Evolutionary conservation across 768 basidiomycete species (phyloP).

Genomic region (Phanerochaete sordida): DNA sequence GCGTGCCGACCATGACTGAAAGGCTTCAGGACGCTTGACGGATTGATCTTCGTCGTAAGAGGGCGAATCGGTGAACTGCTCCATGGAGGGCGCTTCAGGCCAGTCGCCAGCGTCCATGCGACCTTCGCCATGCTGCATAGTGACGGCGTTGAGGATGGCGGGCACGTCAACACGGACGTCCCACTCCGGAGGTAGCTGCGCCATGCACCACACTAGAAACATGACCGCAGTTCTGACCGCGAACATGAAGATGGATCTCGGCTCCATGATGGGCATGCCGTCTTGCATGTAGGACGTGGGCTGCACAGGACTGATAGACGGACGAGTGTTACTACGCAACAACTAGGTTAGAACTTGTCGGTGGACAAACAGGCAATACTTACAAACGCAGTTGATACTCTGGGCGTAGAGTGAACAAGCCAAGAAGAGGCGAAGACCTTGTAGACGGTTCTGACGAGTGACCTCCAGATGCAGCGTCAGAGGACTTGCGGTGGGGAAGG

Average conservation of each 20-base stretch:
- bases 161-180: neutral
- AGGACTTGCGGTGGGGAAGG: neutral
- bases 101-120: neutral
- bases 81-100: neutral
- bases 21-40: too few species aligned
- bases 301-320: neutral
- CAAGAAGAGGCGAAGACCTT: neutral
- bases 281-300: neutral
- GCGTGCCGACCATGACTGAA: too few species aligned
- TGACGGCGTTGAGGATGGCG: neutral
- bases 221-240: neutral
- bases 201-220: neutral
- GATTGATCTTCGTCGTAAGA: too few species aligned
- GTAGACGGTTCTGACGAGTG: too few species aligned
- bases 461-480: too few species aligned
- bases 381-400: neutral
- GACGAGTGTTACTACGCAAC: too few species aligned
- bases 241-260: neutral
- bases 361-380: neutral
- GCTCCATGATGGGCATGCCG: neutral
- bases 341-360: neutral
- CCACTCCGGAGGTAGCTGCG: neutral
- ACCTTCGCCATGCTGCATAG: neutral
- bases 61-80: too few species aligned
- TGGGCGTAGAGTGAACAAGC: neutral